Evolutionary conservation across 1,139 yeast species (phyloP).

Genomic region (Protomyces lactucae-debilis): DNA sequence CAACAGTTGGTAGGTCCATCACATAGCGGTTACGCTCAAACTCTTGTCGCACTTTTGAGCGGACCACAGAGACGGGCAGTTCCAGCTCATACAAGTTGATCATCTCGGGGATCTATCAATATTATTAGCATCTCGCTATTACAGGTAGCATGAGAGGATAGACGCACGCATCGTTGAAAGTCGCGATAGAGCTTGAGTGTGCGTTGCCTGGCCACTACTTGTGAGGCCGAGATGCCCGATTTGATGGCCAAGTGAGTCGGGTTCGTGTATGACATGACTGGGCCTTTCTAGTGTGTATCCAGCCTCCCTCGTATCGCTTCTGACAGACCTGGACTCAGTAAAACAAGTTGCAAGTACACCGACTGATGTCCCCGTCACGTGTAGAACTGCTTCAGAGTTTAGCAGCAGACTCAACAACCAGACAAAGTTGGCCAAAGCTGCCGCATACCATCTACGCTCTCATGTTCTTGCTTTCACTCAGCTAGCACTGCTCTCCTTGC

Average conservation of each 20-base stretch:
- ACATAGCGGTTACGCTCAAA: slow-evolving; percentile 80
- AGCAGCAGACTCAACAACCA: too few relatives aligned
- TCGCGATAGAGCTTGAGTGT: slow-evolving; percentile 41
- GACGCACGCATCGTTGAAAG: slow-evolving; percentile 36
- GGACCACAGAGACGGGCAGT: slow-evolving; percentile 73
- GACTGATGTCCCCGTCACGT: too few relatives aligned
- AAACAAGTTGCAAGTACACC: too few relatives aligned
- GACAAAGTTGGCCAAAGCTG: too few relatives aligned
- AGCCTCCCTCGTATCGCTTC: too few relatives aligned
- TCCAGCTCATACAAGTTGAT: slow-evolving; percentile 61
- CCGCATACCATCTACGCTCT: too few relatives aligned
- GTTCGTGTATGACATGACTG: slow-evolving; percentile 16
- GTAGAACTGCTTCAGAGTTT: too few relatives aligned
- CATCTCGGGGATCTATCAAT: slow-evolving; percentile 31
- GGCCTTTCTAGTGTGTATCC: background rate
- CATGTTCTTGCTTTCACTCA: too few relatives aligned
- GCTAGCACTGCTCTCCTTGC: too few relatives aligned
- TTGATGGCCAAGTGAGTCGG: slow-evolving; percentile 84
- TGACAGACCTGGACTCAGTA: too few relatives aligned
- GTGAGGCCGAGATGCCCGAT: slow-evolving; percentile 61
- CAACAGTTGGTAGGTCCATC: slow-evolving; percentile 58
- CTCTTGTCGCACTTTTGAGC: slow-evolving; percentile 83
- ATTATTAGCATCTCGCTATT: background rate
- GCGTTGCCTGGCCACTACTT: slow-evolving; percentile 52
- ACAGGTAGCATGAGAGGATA: slow-evolving; percentile 42